Evolutionary conservation across 1,284 basidiomycete species (phyloP).

Genomic region (Ganoderma resinaceum): DNA sequence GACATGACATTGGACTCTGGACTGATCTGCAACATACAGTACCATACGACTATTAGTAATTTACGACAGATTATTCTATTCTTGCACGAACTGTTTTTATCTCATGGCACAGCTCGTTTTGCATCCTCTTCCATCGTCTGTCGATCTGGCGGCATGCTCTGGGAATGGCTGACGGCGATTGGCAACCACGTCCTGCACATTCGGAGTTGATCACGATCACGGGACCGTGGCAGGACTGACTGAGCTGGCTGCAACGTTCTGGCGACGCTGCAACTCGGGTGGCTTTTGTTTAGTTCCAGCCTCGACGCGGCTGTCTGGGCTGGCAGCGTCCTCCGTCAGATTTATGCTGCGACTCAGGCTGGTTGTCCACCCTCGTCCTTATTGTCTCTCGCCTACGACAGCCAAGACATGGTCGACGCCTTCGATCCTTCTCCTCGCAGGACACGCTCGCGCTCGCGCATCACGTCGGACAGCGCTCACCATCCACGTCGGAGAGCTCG

Average conservation of each 20-base stretch:
- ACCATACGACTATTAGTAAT: background rate
- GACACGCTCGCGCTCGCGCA: slow-evolving; percentile 22
- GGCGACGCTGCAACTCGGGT: no score
- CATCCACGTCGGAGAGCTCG: background rate
- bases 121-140: background rate
- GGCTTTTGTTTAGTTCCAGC: background rate
- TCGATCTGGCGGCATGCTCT: background rate
- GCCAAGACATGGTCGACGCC: background rate
- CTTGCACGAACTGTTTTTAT: background rate
- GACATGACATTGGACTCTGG: background rate
- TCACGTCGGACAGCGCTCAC: background rate
- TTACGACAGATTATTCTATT: background rate
- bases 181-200: background rate
- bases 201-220: slow-evolving; percentile 25
- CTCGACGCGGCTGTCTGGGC: background rate
- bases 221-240: slow-evolving; percentile 18
- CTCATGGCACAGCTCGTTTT: background rate
- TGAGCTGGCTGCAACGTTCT: no score
- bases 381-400: background rate
- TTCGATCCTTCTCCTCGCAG: slow-evolving; percentile 12
- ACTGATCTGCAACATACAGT: background rate
- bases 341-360: background rate
- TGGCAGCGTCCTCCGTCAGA: background rate
- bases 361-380: background rate
- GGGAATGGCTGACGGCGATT: background rate